Percentiles rank a stretch among this genome's conserved stretches.
These are phyloP conservation scores for Acer negundo DNA, from an alignment of 345 rosid species.

Conservation along the genomic window DNA sequence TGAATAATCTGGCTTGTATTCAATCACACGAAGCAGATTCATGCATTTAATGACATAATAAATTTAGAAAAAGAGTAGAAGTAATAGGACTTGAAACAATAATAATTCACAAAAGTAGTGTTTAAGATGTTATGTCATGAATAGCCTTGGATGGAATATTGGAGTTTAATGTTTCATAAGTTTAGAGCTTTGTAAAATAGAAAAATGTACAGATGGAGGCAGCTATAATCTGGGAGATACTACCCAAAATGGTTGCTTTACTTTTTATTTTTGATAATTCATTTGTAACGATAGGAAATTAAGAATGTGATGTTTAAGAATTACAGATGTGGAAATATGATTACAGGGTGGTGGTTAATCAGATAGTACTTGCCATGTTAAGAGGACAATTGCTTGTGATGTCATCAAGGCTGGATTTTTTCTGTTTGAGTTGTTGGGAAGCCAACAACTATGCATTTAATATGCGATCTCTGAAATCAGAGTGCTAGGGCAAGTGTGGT, in stretches of 20 bases:
- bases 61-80: not conserved
- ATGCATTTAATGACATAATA: not conserved
- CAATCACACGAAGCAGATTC: not conserved
- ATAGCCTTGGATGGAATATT: not conserved
- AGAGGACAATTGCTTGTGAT: not conserved
- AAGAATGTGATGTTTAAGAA: not conserved
- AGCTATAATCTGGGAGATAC: not conserved
- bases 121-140: not conserved
- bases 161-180: not conserved
- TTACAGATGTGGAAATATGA: constrained; percentile 6
- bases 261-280: constrained; percentile 3
- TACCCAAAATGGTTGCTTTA: too few species aligned
- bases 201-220: too few species aligned
- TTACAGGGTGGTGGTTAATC: not conserved
- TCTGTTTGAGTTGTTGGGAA: not conserved
- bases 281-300: not conserved
- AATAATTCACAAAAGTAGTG: not conserved
- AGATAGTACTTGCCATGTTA: not conserved
- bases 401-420: not conserved
- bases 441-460: not conserved
- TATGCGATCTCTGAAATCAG: not conserved
- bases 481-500: not conserved
- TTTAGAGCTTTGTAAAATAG: not conserved
- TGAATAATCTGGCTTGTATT: not conserved
- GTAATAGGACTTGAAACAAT: not conserved